These are phyloP conservation scores for Phaeosphaeriaceae sp. DNA, from an alignment of 2,329 filamentous ascomycete species.

Conservation along the genomic window DNA sequence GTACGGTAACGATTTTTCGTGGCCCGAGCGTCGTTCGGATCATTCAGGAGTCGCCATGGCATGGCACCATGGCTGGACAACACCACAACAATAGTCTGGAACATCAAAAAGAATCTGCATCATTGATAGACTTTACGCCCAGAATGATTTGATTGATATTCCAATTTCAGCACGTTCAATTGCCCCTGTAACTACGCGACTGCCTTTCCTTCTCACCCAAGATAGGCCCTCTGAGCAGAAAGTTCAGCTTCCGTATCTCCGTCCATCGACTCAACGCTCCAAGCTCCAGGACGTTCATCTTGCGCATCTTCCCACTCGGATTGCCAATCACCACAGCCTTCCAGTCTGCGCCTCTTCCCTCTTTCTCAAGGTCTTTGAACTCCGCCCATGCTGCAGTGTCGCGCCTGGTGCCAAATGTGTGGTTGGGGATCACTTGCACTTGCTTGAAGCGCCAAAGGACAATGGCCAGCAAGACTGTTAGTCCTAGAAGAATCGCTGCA, in stretches of 20 bases:
- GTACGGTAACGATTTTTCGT: conserved; percentile 30
- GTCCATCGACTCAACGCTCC: conserved; percentile 74
- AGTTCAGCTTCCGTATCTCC: conserved; percentile 67
- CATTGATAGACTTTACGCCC: background rate
- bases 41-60: conserved; percentile 13
- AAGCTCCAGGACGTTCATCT: conserved; percentile 76
- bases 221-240: conserved; percentile 36
- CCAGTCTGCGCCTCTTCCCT: conserved; percentile 63
- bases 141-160: background rate
- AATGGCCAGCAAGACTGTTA: conserved; percentile 70
- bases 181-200: conserved; percentile 4
- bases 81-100: no score
- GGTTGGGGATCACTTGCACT: conserved; percentile 73
- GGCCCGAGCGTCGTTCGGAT: conserved; percentile 21
- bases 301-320: conserved; percentile 71
- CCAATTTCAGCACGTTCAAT: conserved; percentile 7
- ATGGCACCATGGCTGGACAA: no score
- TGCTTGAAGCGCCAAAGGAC: conserved; percentile 71
- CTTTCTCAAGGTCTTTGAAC: conserved; percentile 51
- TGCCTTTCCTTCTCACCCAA: conserved; percentile 23
- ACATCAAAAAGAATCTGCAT: no score
- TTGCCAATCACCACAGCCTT: conserved; percentile 75
- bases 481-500: conserved; percentile 69
- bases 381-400: conserved; percentile 42
- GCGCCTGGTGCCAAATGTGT: conserved; percentile 52